Percentiles rank a stretch among this genome's conserved stretches.
phyloP scores from a whole-genome alignment of 331 rosid species.

The Quercus tomentella region DNA sequence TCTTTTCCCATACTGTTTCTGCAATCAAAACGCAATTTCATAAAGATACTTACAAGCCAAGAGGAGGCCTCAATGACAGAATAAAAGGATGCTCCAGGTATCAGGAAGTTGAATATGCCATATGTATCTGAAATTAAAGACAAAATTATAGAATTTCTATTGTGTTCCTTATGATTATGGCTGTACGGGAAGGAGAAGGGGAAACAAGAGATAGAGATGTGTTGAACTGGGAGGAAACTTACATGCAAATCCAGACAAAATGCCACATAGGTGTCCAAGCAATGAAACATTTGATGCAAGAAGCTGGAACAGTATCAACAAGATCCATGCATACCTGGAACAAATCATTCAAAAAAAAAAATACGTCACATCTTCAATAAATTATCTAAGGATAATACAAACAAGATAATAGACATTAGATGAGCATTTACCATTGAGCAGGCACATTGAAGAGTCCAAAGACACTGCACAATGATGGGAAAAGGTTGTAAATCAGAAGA shows the following conservation, averaged over 20 bases:
- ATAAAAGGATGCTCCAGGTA: slow-evolving; percentile 82
- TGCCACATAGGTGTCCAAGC: slow-evolving; percentile 97
- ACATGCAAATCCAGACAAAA: slow-evolving; percentile 97
- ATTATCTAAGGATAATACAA: slow-evolving; percentile 9
- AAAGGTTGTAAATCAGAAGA: slow-evolving; percentile 7
- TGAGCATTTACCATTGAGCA: slow-evolving; percentile 73
- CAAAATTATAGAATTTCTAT: slow-evolving; percentile 6
- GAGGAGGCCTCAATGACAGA: slow-evolving; percentile 77
- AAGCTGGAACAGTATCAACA: slow-evolving; percentile 94
- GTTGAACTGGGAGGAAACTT: slow-evolving; percentile 33
- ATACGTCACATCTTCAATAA: slow-evolving; percentile 5
- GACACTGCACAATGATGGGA: slow-evolving; percentile 57
- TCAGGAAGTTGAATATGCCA: slow-evolving; percentile 80
- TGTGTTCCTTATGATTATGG: slow-evolving; percentile 1
- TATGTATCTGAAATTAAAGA: slow-evolving; percentile 66
- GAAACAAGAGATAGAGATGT: not conserved
- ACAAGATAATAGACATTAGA: not conserved
- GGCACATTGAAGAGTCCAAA: slow-evolving; percentile 95
- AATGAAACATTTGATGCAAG: slow-evolving; percentile 89
- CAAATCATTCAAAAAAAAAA: not conserved
- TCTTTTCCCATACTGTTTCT: not conserved
- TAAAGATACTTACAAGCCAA: slow-evolving; percentile 68
- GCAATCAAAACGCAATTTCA: slow-evolving; percentile 9
- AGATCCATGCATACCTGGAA: slow-evolving; percentile 87
- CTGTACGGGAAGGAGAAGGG: not conserved